Conservation (phyloP, 306 rosid genomes). For the Gynostemma pentaphyllum region DNA sequence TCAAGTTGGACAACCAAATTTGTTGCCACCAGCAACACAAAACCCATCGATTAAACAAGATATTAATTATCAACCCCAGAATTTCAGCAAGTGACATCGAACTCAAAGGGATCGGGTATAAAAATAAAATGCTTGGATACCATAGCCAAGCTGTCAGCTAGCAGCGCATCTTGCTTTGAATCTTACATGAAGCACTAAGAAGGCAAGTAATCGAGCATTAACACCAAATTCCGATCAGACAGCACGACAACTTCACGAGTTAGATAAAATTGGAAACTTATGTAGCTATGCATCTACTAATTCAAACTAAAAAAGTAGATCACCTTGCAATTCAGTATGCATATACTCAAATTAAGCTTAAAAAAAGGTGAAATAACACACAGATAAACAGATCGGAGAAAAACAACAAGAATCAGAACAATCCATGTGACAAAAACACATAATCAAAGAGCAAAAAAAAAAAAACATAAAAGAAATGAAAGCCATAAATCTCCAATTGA, state of each 20-base stretch:
- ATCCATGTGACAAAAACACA: neutral
- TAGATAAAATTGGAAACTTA: neutral
- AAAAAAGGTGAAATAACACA: neutral
- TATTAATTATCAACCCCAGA: neutral
- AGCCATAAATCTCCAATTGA: neutral
- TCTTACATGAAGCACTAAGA: slow-evolving; percentile 10
- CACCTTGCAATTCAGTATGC: neutral
- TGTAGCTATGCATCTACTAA: neutral
- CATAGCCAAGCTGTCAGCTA: slow-evolving; percentile 3
- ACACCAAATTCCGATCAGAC: slow-evolving; percentile 8
- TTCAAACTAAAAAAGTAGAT: neutral
- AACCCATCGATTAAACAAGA: slow-evolving; percentile 17
- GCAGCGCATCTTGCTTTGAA: slow-evolving; percentile 4
- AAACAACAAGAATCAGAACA: neutral
- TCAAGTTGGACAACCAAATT: slow-evolving; percentile 16
- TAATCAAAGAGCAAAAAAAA: neutral
- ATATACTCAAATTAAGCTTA: neutral
- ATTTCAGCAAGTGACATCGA: neutral
- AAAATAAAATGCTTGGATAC: neutral
- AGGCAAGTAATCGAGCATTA: neutral
- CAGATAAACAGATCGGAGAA: neutral
- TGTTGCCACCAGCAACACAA: slow-evolving; percentile 11
- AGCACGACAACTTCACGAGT: neutral
- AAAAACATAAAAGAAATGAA: neutral
- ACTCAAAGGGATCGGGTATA: neutral